Percentiles rank a stretch among this genome's conserved stretches.
These are phyloP conservation scores for Ustilago shanxiensis DNA, from an alignment of 1,284 basidiomycete genomes.

Conservation along the genomic window DNA sequence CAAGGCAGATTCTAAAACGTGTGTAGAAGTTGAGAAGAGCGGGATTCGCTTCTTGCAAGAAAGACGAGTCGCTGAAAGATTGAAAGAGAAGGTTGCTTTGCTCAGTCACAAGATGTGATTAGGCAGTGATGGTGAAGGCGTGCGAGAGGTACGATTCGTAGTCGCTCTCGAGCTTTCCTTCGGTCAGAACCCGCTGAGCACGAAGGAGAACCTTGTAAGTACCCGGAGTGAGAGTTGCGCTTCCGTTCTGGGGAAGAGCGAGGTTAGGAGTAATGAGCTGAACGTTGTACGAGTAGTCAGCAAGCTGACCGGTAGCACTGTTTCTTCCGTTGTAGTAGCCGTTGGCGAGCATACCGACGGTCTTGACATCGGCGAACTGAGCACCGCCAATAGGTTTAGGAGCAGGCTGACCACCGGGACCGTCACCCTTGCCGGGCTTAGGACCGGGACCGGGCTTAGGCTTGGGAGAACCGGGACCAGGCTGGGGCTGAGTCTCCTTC, in stretches of 20 bases:
- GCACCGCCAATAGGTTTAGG: constrained; percentile 2
- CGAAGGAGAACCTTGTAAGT: constrained; percentile 76
- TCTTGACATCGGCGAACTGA: constrained; percentile 39
- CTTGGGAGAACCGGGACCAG: constrained; percentile 4
- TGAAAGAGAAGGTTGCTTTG: neutral
- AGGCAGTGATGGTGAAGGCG: constrained; percentile 48
- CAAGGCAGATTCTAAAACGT: neutral
- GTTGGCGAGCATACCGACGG: constrained; percentile 42
- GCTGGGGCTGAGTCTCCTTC: constrained; percentile 14
- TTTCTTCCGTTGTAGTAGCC: constrained; percentile 47
- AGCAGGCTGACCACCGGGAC: constrained; percentile 1
- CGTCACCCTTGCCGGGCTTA: neutral
- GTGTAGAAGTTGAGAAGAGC: constrained; percentile 1
- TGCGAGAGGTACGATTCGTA: constrained; percentile 75
- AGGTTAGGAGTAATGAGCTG: constrained; percentile 31
- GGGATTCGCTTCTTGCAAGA: constrained; percentile 1
- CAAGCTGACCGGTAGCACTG: constrained; percentile 32
- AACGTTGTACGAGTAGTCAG: constrained; percentile 45
- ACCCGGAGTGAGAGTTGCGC: constrained; percentile 74
- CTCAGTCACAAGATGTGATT: neutral
- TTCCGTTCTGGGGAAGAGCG: constrained; percentile 37
- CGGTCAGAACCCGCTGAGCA: constrained; percentile 76
- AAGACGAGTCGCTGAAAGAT: constrained; percentile 9
- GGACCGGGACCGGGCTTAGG: constrained; percentile 9
- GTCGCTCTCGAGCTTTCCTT: constrained; percentile 74